These are phyloP conservation scores for Hypericum perforatum DNA, from an alignment of 345 rosid species.

Conservation along the genomic window DNA sequence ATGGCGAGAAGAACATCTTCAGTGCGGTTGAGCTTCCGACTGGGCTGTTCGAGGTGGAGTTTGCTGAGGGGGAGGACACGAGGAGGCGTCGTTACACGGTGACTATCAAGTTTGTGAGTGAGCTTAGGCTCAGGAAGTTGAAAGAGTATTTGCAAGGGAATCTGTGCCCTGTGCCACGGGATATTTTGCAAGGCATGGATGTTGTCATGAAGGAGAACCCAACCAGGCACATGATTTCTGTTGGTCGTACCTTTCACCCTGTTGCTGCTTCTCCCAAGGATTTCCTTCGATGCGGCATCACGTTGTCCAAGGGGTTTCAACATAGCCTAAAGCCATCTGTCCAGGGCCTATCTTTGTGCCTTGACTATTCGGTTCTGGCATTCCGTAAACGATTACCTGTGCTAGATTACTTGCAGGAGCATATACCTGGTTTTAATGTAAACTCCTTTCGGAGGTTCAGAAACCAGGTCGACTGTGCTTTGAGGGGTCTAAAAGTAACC, in stretches of 20 bases:
- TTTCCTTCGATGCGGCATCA: conserved; percentile 54
- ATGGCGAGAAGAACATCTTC: conserved; percentile 78
- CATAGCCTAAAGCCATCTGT: conserved; percentile 66
- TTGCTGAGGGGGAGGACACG: conserved; percentile 35
- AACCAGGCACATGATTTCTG: conserved; percentile 42
- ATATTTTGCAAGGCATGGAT: conserved; percentile 80
- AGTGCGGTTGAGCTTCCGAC: conserved; percentile 48
- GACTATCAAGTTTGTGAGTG: conserved; percentile 52
- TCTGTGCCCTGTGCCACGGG: conserved; percentile 39
- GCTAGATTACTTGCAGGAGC: conserved; percentile 39
- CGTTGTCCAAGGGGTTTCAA: conserved; percentile 57
- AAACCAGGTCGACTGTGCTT: conserved; percentile 29
- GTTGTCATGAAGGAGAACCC: conserved; percentile 92
- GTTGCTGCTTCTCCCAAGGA: conserved; percentile 14
- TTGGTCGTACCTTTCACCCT: conserved; percentile 53
- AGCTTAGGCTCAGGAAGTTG: conserved; percentile 48
- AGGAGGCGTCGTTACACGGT: conserved; percentile 24
- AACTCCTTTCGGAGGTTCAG: conserved; percentile 18
- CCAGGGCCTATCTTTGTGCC: conserved; percentile 59
- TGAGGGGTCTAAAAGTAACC: conserved; percentile 47
- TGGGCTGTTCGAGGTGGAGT: conserved; percentile 36
- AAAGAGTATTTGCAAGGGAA: conserved; percentile 43
- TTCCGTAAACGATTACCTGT: conserved; percentile 56
- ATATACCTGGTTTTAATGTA: conserved; percentile 26
- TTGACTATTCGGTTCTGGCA: conserved; percentile 69